A percentile compares a stretch with the other conserved stretches of the same genome.
Evolutionary conservation across 176 grass and related monocot species (phyloP).

Genomic region (Chrysopogon serrulatus): DNA sequence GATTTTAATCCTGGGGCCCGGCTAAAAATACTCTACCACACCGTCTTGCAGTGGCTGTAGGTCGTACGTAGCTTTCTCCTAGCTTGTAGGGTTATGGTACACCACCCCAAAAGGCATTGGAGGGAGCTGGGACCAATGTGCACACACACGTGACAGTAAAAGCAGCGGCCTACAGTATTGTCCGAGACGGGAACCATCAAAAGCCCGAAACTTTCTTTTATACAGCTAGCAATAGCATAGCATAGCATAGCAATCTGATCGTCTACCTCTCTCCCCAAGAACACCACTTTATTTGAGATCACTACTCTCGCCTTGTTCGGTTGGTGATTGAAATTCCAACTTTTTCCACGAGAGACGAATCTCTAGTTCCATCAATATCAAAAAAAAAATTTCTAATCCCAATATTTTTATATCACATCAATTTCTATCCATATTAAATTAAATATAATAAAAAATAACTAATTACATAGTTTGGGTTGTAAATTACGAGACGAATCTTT

Average conservation of each 20-base stretch:
- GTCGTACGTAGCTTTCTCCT: too few species aligned
- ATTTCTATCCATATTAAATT: too few species aligned
- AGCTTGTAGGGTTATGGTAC: neutral
- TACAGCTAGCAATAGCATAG: neutral
- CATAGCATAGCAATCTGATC: neutral
- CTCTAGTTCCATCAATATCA: too few species aligned
- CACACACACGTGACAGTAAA: conserved; percentile 42
- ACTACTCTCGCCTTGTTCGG: too few species aligned
- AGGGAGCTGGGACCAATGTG: neutral
- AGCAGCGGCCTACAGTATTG: neutral
- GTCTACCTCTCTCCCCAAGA: neutral
- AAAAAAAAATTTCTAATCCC: too few species aligned
- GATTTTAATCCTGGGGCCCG: too few species aligned
- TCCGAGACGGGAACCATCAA: neutral
- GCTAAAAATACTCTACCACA: neutral
- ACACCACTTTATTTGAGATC: neutral
- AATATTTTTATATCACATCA: too few species aligned
- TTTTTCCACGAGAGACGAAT: too few species aligned
- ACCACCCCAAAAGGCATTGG: neutral
- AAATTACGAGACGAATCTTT: too few species aligned
- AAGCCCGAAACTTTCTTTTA: neutral
- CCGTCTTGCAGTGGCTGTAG: neutral
- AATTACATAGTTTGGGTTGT: too few species aligned
- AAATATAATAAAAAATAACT: too few species aligned
- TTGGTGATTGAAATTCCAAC: too few species aligned